Base-by-base conservation (phyloP, 1,284 basidiomycete genomes). In the Fomitiporia mediterranea region DNA sequence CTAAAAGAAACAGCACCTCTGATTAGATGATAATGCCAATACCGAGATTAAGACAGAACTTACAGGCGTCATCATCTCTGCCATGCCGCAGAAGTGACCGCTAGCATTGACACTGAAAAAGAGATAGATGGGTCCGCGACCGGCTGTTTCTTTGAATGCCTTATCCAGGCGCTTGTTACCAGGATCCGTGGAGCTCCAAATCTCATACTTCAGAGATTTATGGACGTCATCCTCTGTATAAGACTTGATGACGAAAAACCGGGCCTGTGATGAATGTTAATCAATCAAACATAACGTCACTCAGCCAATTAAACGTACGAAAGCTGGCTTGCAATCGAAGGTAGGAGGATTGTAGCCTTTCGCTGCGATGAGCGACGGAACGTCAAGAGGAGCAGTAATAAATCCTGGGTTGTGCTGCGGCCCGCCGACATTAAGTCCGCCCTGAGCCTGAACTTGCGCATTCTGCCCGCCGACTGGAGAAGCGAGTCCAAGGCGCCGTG, bases 171-270 rank as follows among this genome's bases (percentile, higher is more conserved):
- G 79, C 74, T 97, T 96, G 70, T 98, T 98, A 3, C 94, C 94
- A 0, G 94, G 87, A 67, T 94, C 92, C 0, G 94, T 97, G 15
- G 91, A 94, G 58, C 92, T 93, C 94, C 94, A 97, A 60, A 97
- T 97, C 71, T 96, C 94, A 67, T 94, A 94, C 67, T 96, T 95
- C 64, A 96, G 79, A 11, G 90, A 94, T 70, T 97, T 97, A 73
- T 97, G 94, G 1, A 98, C 95, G 66, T 98, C 94, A 65, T 98
- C 94, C 69, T 98, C 94, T 1, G 94, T 98, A 72, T 95, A 98
- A 0, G 91, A 94, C 70, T 98, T 97, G 80, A 98, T 98, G 28
- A 98, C 94, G 66, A 97, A 97, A 74, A 82, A 98, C 15, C 94
- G 82, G 6, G 94, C 93, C 84, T 91, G 64, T 9, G 52, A 63